phyloP scores from a whole-genome alignment of 2,329 filamentous ascomycete species.

The Zalaria obscura region DNA sequence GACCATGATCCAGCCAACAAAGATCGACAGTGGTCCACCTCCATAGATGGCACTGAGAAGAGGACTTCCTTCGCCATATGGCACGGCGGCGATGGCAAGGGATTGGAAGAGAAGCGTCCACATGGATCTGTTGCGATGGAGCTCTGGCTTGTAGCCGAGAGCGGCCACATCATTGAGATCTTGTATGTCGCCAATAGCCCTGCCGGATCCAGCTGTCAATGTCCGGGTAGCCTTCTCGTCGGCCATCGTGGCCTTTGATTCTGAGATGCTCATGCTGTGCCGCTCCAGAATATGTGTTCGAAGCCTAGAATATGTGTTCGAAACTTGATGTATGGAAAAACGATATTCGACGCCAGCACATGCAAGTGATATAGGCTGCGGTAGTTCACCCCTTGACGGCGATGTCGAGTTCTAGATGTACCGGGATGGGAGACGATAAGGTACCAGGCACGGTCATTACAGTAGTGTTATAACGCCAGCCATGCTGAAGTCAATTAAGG shows the following conservation, averaged over 20 bases:
- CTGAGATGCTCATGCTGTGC: too few relatives aligned
- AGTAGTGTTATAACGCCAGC: too few relatives aligned
- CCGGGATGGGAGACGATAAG: too few relatives aligned
- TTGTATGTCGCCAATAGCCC: not conserved
- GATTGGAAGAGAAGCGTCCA: constrained; percentile 47
- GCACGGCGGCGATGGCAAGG: constrained; percentile 44
- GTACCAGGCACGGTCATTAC: too few relatives aligned
- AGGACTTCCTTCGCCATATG: constrained; percentile 9
- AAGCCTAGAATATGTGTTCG: too few relatives aligned
- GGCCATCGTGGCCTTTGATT: not conserved
- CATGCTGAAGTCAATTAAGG: too few relatives aligned
- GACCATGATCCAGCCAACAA: constrained; percentile 57
- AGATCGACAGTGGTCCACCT: constrained; percentile 53
- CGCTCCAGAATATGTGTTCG: too few relatives aligned
- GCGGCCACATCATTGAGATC: constrained; percentile 3
- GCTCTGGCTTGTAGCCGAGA: constrained; percentile 41
- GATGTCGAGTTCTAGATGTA: too few relatives aligned
- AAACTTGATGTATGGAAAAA: too few relatives aligned
- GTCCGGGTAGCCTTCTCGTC: not conserved
- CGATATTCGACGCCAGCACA: too few relatives aligned
- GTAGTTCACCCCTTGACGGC: too few relatives aligned
- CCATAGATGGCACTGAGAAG: constrained; percentile 37
- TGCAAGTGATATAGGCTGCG: too few relatives aligned
- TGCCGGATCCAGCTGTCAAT: not conserved
- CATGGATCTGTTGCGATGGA: constrained; percentile 45